Evolutionary conservation across 306 rosid genomes (phyloP).

Genomic region (Amphicarpaea edgeworthii): DNA sequence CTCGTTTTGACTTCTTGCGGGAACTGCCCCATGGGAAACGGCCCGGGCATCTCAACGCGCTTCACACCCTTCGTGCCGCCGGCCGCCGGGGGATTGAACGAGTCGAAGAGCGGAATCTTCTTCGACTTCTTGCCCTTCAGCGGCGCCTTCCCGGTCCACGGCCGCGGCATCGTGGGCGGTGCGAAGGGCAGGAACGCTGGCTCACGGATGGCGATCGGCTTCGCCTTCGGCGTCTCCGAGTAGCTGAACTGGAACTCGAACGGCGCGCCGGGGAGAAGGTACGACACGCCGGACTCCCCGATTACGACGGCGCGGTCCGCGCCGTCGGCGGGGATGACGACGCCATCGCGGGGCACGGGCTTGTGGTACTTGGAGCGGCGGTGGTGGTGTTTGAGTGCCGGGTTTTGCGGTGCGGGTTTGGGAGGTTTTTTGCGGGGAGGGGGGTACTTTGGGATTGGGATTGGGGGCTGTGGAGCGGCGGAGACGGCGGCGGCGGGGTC

Average conservation of each 20-base stretch:
- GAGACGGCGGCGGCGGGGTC: not conserved
- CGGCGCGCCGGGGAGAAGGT: conserved; percentile 89
- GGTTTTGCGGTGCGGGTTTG: conserved; percentile 44
- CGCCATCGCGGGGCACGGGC: conserved; percentile 67
- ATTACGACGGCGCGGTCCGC: conserved; percentile 79
- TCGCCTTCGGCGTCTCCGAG: conserved; percentile 90
- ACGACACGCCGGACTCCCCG: conserved; percentile 88
- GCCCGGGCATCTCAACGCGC: conserved; percentile 73
- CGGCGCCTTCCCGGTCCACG: conserved; percentile 98
- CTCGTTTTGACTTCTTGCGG: conserved; percentile 63
- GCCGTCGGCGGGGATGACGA: conserved; percentile 65
- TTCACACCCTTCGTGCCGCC: conserved; percentile 64
- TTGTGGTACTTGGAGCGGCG: conserved; percentile 77
- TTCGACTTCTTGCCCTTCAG: conserved; percentile 71
- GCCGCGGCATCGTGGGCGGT: conserved; percentile 90
- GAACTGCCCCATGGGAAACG: conserved; percentile 62
- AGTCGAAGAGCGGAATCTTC: conserved; percentile 76
- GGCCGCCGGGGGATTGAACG: conserved; percentile 64
- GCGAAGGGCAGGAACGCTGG: conserved; percentile 93
- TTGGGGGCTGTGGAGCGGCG: conserved; percentile 44
- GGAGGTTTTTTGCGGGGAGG: conserved; percentile 48
- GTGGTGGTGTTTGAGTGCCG: conserved; percentile 77
- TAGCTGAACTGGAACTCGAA: conserved; percentile 94
- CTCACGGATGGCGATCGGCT: conserved; percentile 88
- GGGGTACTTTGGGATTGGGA: conserved; percentile 55